Percentiles rank a stretch among this genome's conserved stretches.
Conservation (phyloP, 2,329 filamentous ascomycete genomes). For the Orbilia brochopaga region DNA sequence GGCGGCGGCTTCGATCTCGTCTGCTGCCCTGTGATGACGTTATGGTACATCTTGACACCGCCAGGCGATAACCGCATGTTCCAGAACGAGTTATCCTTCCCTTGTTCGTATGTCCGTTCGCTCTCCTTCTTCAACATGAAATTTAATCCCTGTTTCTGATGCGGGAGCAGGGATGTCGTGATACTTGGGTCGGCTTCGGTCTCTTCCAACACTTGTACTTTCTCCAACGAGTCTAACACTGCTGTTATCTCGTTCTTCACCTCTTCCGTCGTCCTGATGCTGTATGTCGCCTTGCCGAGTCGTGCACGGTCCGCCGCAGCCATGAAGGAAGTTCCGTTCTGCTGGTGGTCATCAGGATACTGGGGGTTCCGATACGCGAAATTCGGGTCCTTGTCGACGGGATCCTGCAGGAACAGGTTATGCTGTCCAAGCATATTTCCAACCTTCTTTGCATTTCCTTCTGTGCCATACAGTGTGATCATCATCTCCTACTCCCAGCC, state of each 20-base stretch:
- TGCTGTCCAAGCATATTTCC: conserved; percentile 44
- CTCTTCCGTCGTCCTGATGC: conserved; percentile 47
- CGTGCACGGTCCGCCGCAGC: conserved; percentile 34
- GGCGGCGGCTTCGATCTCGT: conserved; percentile 61
- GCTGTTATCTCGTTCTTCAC: conserved; percentile 47
- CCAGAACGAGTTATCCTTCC: conserved; percentile 73
- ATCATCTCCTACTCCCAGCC: conserved; percentile 29
- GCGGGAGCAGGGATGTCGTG: conserved; percentile 31
- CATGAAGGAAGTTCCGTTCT: conserved; percentile 26
- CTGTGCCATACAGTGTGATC: conserved; percentile 41
- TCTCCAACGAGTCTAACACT: conserved; percentile 44
- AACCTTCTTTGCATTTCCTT: conserved; percentile 43
- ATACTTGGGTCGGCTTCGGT: conserved; percentile 39
- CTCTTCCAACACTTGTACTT: conserved; percentile 43
- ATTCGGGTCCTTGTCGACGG: conserved; percentile 33
- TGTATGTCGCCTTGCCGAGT: conserved; percentile 41
- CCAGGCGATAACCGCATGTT: conserved; percentile 66
- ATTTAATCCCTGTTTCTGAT: conserved; percentile 47
- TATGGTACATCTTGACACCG: conserved; percentile 71
- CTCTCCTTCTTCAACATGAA: conserved; percentile 48
- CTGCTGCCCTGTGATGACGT: conserved; percentile 63
- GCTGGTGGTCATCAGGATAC: conserved; percentile 40
- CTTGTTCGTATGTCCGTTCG: conserved; percentile 38
- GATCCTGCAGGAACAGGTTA: conserved; percentile 45
- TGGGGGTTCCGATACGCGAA: conserved; percentile 47